Percentiles rank a stretch among this genome's conserved stretches.
Evolutionary conservation across 2,329 filamentous ascomycete species (phyloP).

Genomic region (Cryoendolithus antarcticus): DNA sequence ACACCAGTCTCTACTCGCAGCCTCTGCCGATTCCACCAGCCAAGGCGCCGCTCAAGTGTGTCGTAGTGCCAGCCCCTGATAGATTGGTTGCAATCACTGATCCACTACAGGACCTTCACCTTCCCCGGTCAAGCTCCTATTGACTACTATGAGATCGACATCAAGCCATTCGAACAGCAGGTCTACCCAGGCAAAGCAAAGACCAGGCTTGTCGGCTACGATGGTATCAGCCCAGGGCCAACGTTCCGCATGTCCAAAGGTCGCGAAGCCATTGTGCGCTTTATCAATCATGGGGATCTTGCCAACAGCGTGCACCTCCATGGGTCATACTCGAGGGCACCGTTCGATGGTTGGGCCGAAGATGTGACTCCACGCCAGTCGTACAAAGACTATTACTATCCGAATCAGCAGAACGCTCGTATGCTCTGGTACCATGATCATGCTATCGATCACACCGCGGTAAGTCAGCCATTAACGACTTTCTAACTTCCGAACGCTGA

Average conservation of each 20-base stretch:
- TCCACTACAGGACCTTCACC: too few species aligned
- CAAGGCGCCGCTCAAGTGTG: constrained; percentile 15
- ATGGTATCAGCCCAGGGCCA: constrained; percentile 43
- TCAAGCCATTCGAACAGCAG: constrained; percentile 29
- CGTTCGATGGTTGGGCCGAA: constrained; percentile 41
- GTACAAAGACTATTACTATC: constrained; percentile 51
- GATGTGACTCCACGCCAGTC: constrained; percentile 39
- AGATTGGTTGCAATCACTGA: too few species aligned
- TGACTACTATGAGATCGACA: constrained; percentile 36
- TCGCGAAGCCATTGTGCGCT: constrained; percentile 41
- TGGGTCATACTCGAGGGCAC: constrained; percentile 34
- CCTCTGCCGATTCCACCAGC: constrained; percentile 12
- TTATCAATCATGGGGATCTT: constrained; percentile 37
- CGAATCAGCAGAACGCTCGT: constrained; percentile 41
- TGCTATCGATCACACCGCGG: constrained; percentile 20
- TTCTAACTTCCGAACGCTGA: neutral
- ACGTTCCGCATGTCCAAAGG: constrained; percentile 39
- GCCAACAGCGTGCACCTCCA: constrained; percentile 44
- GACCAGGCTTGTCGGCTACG: constrained; percentile 31
- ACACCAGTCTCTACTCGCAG: constrained; percentile 11
- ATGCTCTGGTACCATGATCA: constrained; percentile 47
- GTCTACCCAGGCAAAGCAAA: constrained; percentile 31
- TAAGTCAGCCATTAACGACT: too few species aligned
- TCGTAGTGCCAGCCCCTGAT: constrained; percentile 14
- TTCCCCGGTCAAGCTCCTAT: constrained; percentile 15